Base-by-base conservation (phyloP, 306 rosid species). In the Sesbania bispinosa region DNA sequence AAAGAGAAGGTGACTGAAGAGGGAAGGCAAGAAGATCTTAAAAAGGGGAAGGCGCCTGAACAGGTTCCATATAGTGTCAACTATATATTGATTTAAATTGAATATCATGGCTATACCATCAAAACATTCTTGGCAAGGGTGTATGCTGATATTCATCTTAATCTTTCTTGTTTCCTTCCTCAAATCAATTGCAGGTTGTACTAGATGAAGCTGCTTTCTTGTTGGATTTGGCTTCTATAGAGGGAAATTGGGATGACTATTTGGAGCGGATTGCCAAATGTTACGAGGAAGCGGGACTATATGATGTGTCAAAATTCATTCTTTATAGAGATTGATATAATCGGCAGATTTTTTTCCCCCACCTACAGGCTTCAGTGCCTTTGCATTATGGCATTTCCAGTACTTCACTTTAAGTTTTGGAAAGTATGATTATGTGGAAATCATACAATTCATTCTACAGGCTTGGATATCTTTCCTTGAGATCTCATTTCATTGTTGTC, bases 141-240 rank as follows among this genome's bases (percentile, higher is more conserved):
- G 50, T 14, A 24, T 61, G 8, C 16, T 10, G 39, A 55, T 58
- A 38, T 55, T 61, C 47, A 26, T 69, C 24, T 69, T 10, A 9
- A 32, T 57, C 18, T 77, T 67, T 45, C 16, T 51, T 69, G 32
- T 45, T 69, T 47, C 65, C 48, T 36, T 58, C 30, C 20, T 10
- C 45, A 33, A 70, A 76, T 23, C 8, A 38, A 61, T 48, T 84
- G 63, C 82, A 94, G 97, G 88, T 90, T 84, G 90, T 85, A 23
- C 82, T 94, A 67, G 97, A 94, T 54, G 97, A 90, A 82, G 96
- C 98, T 32, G 98, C 97, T 21, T 90, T 90, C 79, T 71, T 88
- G 85, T 73, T 90, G 86, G 98, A 93, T 85, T 80, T 94, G 70
- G 93, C 97, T 77, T 94, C 98, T 45, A 74, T 90, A 41, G 97